Evolutionary conservation across 805 yeast genomes (phyloP).

Genomic region (Teunomyces funiuensis): DNA sequence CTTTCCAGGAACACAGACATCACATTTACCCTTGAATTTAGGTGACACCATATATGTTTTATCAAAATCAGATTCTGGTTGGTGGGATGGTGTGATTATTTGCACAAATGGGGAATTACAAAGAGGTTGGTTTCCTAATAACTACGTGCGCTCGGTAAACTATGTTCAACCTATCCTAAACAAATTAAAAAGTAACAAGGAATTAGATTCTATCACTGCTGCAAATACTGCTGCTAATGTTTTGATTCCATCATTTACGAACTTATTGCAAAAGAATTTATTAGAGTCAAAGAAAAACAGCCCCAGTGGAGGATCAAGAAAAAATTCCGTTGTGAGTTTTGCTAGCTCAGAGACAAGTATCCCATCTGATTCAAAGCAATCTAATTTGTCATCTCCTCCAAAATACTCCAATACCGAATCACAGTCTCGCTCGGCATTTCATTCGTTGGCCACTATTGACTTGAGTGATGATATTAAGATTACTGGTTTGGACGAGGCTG

Average conservation of each 20-base stretch:
- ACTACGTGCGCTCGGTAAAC: conserved; percentile 51
- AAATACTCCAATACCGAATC: neutral
- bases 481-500: conserved; percentile 29
- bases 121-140: conserved; percentile 87
- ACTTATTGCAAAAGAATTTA: conserved; percentile 34
- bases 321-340: conserved; percentile 51
- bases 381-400: conserved; percentile 28
- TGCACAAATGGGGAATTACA: conserved; percentile 35
- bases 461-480: conserved; percentile 13
- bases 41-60: conserved; percentile 75
- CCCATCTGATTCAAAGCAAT: conserved; percentile 21
- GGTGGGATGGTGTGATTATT: conserved; percentile 81
- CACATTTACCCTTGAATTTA: conserved; percentile 51
- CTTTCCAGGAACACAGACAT: conserved; percentile 51
- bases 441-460: conserved; percentile 12
- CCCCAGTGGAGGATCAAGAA: conserved; percentile 36
- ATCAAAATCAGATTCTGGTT: conserved; percentile 61
- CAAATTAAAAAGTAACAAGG: conserved; percentile 38
- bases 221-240: conserved; percentile 49
- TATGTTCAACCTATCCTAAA: conserved; percentile 42
- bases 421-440: conserved; percentile 13
- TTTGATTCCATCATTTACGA: conserved; percentile 41
- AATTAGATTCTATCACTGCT: conserved; percentile 43
- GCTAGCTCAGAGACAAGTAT: conserved; percentile 43
- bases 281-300: conserved; percentile 32